phyloP scores from a whole-genome alignment of 2,329 filamentous ascomycete species.

The Hypoxylon sp. region DNA sequence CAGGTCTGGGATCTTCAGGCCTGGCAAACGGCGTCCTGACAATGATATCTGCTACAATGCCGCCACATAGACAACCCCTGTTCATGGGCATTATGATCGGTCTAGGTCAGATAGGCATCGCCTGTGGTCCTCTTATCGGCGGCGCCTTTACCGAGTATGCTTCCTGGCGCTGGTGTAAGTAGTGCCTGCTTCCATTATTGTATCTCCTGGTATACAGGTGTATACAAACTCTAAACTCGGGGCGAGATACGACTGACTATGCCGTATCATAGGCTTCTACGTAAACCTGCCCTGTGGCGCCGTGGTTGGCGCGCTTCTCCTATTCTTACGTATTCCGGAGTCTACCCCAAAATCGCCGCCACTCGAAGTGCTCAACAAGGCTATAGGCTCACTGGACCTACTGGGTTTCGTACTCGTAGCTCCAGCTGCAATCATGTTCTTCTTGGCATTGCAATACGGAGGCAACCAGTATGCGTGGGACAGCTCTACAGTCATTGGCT shows the following conservation, averaged over 20 bases:
- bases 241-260: not conserved
- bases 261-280: constrained; percentile 54
- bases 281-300: constrained; percentile 59
- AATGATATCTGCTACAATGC: constrained; percentile 18
- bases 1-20: constrained; percentile 63
- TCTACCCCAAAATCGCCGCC: constrained; percentile 36
- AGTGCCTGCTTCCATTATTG: not conserved
- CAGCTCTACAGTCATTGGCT: constrained; percentile 53
- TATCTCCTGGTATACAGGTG: not conserved
- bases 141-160: constrained; percentile 57
- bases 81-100: not conserved
- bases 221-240: not conserved
- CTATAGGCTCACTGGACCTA: constrained; percentile 54
- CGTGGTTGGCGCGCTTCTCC: constrained; percentile 50
- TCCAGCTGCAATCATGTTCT: constrained; percentile 56
- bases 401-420: constrained; percentile 57
- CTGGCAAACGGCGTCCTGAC: constrained; percentile 57
- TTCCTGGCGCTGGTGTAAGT: constrained; percentile 61
- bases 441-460: constrained; percentile 61
- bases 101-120: constrained; percentile 6
- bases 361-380: constrained; percentile 35
- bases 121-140: constrained; percentile 57
- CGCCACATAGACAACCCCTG: constrained; percentile 6
- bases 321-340: constrained; percentile 54
- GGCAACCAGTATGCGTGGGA: constrained; percentile 55